Conservation (phyloP, 768 basidiomycete genomes). For the Kwoniella botswanensis region DNA sequence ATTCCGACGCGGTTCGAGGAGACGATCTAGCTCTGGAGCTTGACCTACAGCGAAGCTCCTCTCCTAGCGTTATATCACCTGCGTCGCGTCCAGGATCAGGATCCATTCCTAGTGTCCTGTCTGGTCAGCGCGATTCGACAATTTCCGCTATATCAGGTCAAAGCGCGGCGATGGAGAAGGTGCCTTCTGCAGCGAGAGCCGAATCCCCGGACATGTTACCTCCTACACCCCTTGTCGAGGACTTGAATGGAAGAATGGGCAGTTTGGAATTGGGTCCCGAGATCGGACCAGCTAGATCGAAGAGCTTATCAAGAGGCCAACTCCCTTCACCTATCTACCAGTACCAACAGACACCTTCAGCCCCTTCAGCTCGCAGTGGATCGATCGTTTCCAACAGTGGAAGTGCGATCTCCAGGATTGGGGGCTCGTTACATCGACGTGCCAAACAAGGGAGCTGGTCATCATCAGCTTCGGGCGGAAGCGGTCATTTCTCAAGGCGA, state of each 20-base stretch:
- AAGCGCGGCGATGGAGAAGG: not conserved
- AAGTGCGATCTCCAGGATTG: slow-evolving; percentile 9
- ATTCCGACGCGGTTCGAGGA: slow-evolving; percentile 17
- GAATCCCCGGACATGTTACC: slow-evolving; percentile 25
- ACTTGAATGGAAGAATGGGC: not conserved
- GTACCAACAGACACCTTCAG: not conserved
- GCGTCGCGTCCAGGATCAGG: slow-evolving; percentile 1
- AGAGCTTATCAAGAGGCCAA: slow-evolving; percentile 7
- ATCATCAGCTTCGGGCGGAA: slow-evolving; percentile 14
- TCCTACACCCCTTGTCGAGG: slow-evolving; percentile 7
- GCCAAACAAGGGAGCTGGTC: slow-evolving; percentile 14
- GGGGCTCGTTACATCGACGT: slow-evolving; percentile 16
- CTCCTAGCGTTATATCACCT: slow-evolving; percentile 15
- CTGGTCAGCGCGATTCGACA: slow-evolving; percentile 5
- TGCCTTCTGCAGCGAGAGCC: slow-evolving; percentile 20
- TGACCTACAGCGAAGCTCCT: slow-evolving; percentile 20
- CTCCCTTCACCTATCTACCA: not conserved
- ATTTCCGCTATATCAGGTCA: slow-evolving; percentile 1
- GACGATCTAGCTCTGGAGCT: slow-evolving; percentile 27
- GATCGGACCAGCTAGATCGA: slow-evolving; percentile 1
- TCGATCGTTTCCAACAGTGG: not conserved
- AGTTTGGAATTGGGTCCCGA: not conserved
- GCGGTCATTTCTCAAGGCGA: slow-evolving; percentile 1
- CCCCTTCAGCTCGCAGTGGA: not conserved
- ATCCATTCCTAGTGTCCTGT: not conserved